These are phyloP conservation scores for Styphnolobium japonicum DNA, from an alignment of 306 rosid species.

Conservation along the genomic window DNA sequence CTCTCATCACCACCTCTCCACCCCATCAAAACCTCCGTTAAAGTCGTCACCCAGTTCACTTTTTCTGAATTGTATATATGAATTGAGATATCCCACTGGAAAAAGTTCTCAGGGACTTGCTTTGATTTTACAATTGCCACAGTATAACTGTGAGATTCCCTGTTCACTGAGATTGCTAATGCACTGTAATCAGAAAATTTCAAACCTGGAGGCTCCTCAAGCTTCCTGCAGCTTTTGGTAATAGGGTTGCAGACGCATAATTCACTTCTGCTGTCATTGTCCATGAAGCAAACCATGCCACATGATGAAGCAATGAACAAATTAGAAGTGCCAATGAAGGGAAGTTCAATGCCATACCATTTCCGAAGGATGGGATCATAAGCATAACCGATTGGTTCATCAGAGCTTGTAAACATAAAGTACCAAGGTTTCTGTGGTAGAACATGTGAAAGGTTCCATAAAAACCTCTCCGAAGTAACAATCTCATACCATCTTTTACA, in stretches of 20 bases:
- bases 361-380: slow-evolving; percentile 78
- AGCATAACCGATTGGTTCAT: slow-evolving; percentile 71
- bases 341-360: slow-evolving; percentile 81
- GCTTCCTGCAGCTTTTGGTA: slow-evolving; percentile 45
- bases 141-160: slow-evolving; percentile 52
- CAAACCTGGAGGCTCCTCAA: slow-evolving; percentile 65
- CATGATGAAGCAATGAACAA: slow-evolving; percentile 66
- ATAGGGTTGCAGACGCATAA: slow-evolving; percentile 80
- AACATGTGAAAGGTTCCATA: slow-evolving; percentile 60
- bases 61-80: slow-evolving; percentile 59
- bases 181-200: slow-evolving; percentile 75
- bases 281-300: slow-evolving; percentile 87
- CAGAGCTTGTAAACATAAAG: slow-evolving; percentile 82
- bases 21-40: slow-evolving; percentile 63
- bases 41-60: slow-evolving; percentile 53
- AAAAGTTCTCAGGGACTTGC: slow-evolving; percentile 68
- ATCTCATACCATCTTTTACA: slow-evolving; percentile 79
- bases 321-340: slow-evolving; percentile 55
- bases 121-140: slow-evolving; percentile 72
- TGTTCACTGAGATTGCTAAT: slow-evolving; percentile 64
- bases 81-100: slow-evolving; percentile 75
- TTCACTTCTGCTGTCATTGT: slow-evolving; percentile 59
- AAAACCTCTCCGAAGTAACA: slow-evolving; percentile 61
- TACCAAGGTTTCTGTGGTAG: slow-evolving; percentile 83
- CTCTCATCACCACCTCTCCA: slow-evolving; percentile 97